phyloP scores from a whole-genome alignment of 169 alveolate genomes.

The Eimeria tenella region DNA sequence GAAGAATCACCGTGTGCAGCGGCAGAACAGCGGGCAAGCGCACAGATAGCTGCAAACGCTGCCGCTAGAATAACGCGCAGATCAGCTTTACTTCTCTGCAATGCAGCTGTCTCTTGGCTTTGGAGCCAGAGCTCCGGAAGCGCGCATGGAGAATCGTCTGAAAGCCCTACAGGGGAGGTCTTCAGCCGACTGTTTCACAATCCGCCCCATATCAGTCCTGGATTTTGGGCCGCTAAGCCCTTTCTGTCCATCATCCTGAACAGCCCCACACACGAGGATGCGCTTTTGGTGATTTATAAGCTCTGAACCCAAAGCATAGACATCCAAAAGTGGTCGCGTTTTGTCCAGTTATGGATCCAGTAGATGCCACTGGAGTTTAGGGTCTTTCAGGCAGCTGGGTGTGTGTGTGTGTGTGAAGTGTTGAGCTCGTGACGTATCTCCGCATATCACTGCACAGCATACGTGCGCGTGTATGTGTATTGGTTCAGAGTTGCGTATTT shows the following conservation, averaged over 20 bases:
- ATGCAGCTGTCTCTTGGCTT: slow-evolving; percentile 26
- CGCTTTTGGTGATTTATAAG: background rate
- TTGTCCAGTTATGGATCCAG: background rate
- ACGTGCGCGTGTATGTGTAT: no score
- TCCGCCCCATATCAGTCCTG: background rate
- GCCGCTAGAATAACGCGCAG: background rate
- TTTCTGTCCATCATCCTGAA: slow-evolving; percentile 19
- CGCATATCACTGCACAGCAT: no score
- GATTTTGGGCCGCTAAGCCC: background rate
- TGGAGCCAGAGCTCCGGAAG: background rate
- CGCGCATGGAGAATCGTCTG: no score
- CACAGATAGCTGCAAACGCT: background rate
- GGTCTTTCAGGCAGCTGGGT: no score
- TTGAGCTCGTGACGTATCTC: no score
- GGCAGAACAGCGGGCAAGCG: background rate
- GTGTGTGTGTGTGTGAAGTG: no score
- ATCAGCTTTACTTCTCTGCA: slow-evolving; percentile 19
- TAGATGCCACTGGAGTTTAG: no score
- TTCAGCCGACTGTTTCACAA: background rate
- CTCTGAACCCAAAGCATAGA: background rate
- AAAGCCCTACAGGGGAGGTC: background rate
- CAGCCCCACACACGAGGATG: slow-evolving; percentile 8
- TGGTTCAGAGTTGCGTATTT: no score
- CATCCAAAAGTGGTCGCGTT: background rate
- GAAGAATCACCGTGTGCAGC: background rate